Percentiles rank a stretch among this genome's conserved stretches.
Evolutionary conservation across 2,329 filamentous ascomycete genomes (phyloP).

Genomic region (Chaetomium globosum): DNA sequence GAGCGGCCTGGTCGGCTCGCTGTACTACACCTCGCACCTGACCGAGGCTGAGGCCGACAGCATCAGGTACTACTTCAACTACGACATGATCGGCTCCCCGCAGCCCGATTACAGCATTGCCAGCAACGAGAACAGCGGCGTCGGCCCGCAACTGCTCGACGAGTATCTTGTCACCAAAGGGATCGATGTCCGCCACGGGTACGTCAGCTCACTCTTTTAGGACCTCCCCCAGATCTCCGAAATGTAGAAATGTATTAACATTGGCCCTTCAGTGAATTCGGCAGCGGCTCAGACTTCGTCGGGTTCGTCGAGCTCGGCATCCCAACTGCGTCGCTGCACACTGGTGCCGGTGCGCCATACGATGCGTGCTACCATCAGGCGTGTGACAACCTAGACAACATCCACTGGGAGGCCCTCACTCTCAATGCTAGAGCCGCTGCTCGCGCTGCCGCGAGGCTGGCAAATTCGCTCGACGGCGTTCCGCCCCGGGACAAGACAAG

Average conservation of each 20-base stretch:
- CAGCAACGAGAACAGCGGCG: slow-evolving; percentile 44
- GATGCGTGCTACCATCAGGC: slow-evolving; percentile 44
- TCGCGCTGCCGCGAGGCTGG: slow-evolving; percentile 47
- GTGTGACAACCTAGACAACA: slow-evolving; percentile 47
- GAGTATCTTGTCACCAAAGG: slow-evolving; percentile 42
- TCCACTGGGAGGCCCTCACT: slow-evolving; percentile 43
- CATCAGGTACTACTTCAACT: slow-evolving; percentile 47
- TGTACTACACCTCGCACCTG: slow-evolving; percentile 46
- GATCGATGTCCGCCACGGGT: slow-evolving; percentile 37
- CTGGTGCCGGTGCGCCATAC: slow-evolving; percentile 55
- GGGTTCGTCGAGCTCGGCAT: slow-evolving; percentile 61
- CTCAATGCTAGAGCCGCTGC: slow-evolving; percentile 51
- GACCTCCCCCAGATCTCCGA: slow-evolving; percentile 40
- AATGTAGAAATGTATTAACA: slow-evolving; percentile 42
- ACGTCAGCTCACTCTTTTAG: slow-evolving; percentile 28
- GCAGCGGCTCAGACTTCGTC: slow-evolving; percentile 63
- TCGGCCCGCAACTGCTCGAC: slow-evolving; percentile 43
- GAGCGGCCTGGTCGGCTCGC: slow-evolving; percentile 44
- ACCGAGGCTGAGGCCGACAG: slow-evolving; percentile 40
- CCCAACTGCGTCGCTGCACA: slow-evolving; percentile 60
- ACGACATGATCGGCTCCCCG: slow-evolving; percentile 47
- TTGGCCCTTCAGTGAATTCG: slow-evolving; percentile 53
- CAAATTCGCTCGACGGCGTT: slow-evolving; percentile 35
- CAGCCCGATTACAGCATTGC: slow-evolving; percentile 44
- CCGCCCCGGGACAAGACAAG: slow-evolving; percentile 30